Base-by-base conservation (phyloP, 1,284 basidiomycete genomes). In the Amylostereum chailletii region DNA sequence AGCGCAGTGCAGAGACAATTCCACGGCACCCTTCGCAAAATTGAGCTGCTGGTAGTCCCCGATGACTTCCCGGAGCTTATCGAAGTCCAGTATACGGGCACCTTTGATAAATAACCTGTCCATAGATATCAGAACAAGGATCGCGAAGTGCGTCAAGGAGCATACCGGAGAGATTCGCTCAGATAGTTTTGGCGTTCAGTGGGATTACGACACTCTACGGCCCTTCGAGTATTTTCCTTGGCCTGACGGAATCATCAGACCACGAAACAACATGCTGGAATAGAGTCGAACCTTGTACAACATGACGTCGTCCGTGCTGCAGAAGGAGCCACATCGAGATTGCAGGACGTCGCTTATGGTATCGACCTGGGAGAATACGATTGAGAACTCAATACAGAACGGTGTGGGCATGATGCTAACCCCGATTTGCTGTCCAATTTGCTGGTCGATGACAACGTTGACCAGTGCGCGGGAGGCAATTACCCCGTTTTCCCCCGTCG, bases 271-370 rank as follows among this genome's bases (percentile, higher is more conserved):
- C n/a, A 33, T 45, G 48, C 37, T 30, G 19, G 11, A 46, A 53
- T 7, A 37, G 19, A 41, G n/a, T 53, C 65, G 55, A 55, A 82
- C 90, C 75, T 99, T 99, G 75, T 99, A 98, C 45, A 97, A 71
- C 72, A 97, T 89, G 41, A 99, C 96, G 68, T 99, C 96, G 61
- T 97, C 96, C 0, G 95, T 88, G 59, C 92, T 94, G 67, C 94
- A 98, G 76, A 99, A 99, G 19, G 91, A 91, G 1, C 94, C 94
- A 61, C 96, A 99, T 61, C 93, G 79, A 61, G 90, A 85, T 64
- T 99, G 95, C 34, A 99, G 71, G 48, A 93, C 84, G 59, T 97
- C 91, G 60, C 92, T 95, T 60, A 99, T 90, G 2, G 91, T 91
- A 66, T 99, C 96, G 55, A 97, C 88, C 90, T 94, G 60, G 40